These are phyloP conservation scores for Blepharisma stoltei DNA, from an alignment of 73 alveolate genomes.

Conservation along the genomic window DNA sequence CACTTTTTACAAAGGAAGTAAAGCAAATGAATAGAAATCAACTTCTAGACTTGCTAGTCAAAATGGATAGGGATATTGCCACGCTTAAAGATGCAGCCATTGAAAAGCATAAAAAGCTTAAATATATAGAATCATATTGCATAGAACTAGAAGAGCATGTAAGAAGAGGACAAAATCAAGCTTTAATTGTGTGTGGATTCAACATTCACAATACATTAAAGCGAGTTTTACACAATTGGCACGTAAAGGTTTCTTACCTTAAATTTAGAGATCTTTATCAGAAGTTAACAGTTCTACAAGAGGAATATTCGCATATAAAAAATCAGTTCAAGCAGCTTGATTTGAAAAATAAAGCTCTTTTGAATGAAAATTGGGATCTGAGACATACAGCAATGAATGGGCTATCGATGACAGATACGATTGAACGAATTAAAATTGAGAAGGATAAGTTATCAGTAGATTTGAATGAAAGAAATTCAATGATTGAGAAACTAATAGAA, in stretches of 20 bases:
- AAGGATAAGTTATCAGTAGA: too few species aligned
- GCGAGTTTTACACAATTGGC: background rate
- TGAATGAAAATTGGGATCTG: background rate
- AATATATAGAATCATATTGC: background rate
- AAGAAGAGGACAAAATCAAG: constrained; percentile 30
- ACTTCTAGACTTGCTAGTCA: background rate
- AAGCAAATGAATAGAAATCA: background rate
- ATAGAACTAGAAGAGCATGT: constrained; percentile 10
- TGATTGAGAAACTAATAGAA: too few species aligned
- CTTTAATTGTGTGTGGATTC: background rate
- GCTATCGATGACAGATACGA: too few species aligned
- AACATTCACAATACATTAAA: background rate
- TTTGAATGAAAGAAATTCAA: too few species aligned
- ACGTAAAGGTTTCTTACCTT: background rate
- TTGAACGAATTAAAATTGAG: too few species aligned
- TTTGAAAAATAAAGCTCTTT: constrained; percentile 5
- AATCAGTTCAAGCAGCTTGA: background rate
- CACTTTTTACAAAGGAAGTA: background rate
- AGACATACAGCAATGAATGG: too few species aligned
- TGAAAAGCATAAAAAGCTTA: background rate
- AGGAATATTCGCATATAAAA: background rate
- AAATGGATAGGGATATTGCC: background rate
- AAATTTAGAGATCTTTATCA: background rate
- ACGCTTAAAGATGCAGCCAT: background rate
- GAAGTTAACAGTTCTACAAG: background rate